Evolutionary conservation across 768 basidiomycete species (phyloP), one percentile per base, ranked within the genome.

Genomic region (Mycena galericulata): DNA sequence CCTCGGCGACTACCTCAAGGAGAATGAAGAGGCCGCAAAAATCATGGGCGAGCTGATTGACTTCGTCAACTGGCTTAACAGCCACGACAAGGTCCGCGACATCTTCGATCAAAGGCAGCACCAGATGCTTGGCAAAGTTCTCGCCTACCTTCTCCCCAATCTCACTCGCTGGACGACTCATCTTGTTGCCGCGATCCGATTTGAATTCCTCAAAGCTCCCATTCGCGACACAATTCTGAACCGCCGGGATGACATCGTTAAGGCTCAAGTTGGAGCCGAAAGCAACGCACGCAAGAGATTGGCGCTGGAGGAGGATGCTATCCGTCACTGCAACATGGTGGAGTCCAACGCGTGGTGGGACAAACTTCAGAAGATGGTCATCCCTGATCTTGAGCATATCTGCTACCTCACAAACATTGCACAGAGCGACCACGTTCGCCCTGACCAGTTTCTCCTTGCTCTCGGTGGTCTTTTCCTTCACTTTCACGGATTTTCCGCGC

Each of bases 151-250:
- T 45, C 41, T 62, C 29, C 49, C 65, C 1, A 70, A 70, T 55
- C 64, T 70, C 40, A 70, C 69, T 0, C 69, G 69, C 26, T 70
- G 69, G 69, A 70, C 53, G 12, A 70, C 69, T 43, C 69, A 70
- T 57, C 65, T 66, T 9, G 41, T 70, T 30, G 64, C 69, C 7
- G 49, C 60, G 2, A 27, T 59, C 54, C 64, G 64, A 36, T 65
- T 70, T 24, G 27, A 2, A 2, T 36, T 22, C 36, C 55, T 70
- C 46, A 65, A 66, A 49, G 18, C 15, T 26, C 45, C 56, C 27
- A 50, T 70, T 18, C 57, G 58, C 30, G n/a, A 8, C 1, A 64
- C 63, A 6, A 53, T 66, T 40, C 36, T 65, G 20, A 46, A 59
- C 29, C 24, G 56, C 24, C 45, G 67, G 20, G 51, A 50, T 26